Evolutionary conservation across 23 red algal genomes (phyloP).

Genomic region (Gracilaria domingensis): DNA sequence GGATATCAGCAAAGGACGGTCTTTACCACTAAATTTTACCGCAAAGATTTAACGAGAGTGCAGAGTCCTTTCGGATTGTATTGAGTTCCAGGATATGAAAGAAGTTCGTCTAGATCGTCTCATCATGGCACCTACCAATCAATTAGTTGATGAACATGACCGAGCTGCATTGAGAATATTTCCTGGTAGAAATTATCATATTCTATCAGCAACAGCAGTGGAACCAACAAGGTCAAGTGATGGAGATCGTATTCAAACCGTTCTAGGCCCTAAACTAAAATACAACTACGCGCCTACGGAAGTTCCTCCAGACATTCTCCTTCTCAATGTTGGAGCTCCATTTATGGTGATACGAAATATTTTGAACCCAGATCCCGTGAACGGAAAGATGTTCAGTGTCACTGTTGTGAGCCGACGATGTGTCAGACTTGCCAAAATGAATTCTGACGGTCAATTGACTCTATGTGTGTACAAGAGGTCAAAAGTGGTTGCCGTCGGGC

Average conservation of each 20-base stretch:
- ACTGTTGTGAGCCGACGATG: background rate
- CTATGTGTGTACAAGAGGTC: too few relatives aligned
- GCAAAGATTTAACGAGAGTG: too few relatives aligned
- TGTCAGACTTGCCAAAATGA: too few relatives aligned
- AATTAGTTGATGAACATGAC: too few relatives aligned
- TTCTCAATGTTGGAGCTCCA: conserved; percentile 10
- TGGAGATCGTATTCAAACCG: background rate
- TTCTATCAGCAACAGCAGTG: background rate
- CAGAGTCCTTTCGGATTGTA: too few relatives aligned
- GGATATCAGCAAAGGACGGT: too few relatives aligned
- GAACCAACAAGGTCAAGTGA: background rate
- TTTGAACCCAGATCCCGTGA: background rate
- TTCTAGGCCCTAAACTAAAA: conserved; percentile 20
- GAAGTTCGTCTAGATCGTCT: too few relatives aligned
- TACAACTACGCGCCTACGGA: conserved; percentile 42
- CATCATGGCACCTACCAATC: too few relatives aligned
- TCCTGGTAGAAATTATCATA: background rate
- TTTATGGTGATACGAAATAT: too few relatives aligned
- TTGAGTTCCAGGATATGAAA: too few relatives aligned
- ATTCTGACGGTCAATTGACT: background rate
- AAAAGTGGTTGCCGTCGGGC: too few relatives aligned
- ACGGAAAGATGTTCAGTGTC: conserved; percentile 16
- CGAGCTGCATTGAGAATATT: background rate
- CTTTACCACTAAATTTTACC: too few relatives aligned
- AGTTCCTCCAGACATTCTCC: conserved; percentile 2